Conservation (phyloP, 129 eudicot genomes). For the Helichrysum umbraculigerum region DNA sequence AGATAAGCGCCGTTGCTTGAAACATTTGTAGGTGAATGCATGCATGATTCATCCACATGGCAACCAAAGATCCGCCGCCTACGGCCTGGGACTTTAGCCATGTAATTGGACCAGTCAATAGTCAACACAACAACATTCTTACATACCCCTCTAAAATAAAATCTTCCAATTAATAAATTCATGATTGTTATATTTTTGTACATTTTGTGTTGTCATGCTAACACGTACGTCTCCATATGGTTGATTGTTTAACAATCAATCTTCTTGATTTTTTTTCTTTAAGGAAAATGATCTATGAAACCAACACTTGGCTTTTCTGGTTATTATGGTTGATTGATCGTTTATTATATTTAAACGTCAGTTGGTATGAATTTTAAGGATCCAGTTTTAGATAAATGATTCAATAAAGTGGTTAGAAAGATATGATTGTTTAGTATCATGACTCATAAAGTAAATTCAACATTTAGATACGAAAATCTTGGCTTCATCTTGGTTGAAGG, state of each 20-base stretch:
- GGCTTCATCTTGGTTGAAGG: too few species aligned
- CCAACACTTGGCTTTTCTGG: too few species aligned
- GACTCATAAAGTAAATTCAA: not conserved
- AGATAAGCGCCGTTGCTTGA: constrained; percentile 9
- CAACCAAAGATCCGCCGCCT: constrained; percentile 37
- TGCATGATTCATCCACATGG: constrained; percentile 36
- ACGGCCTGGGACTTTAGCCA: constrained; percentile 31
- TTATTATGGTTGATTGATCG: too few species aligned
- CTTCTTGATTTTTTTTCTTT: too few species aligned
- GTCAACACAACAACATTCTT: constrained; percentile 15
- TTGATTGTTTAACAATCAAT: constrained; percentile 18
- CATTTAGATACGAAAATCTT: not conserved
- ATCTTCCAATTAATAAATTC: not conserved
- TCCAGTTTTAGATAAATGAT: not conserved
- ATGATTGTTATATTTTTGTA: constrained; percentile 16
- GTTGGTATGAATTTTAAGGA: not conserved
- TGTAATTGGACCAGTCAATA: constrained; percentile 27
- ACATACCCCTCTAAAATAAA: not conserved
- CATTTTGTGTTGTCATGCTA: constrained; percentile 14
- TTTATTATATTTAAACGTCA: not conserved
- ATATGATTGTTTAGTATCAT: not conserved
- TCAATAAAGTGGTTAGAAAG: not conserved
- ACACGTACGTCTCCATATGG: constrained; percentile 19
- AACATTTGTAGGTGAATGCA: constrained; percentile 33
- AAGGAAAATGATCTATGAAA: too few species aligned